Conservation (phyloP, 2,329 filamentous ascomycete species). For the Arthrobotrys pseudoclavata region DNA sequence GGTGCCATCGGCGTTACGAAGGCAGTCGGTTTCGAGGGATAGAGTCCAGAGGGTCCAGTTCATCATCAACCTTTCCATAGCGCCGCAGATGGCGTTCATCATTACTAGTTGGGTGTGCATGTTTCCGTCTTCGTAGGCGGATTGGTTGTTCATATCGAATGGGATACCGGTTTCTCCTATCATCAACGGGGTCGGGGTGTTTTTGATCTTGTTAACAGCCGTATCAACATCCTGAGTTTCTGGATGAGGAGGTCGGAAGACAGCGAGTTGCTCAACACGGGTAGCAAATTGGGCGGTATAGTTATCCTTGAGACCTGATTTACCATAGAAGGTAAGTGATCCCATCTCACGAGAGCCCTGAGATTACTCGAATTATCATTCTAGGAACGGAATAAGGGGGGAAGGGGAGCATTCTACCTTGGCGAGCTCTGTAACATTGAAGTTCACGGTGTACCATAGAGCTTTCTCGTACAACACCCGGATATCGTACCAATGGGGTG, state of each 20-base stretch:
- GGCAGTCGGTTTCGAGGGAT: slow-evolving; percentile 68
- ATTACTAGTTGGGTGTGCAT: slow-evolving; percentile 67
- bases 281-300: slow-evolving; percentile 67
- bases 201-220: slow-evolving; percentile 61
- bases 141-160: slow-evolving; percentile 66
- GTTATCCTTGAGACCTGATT: slow-evolving; percentile 66
- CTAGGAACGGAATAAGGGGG: background rate
- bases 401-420: slow-evolving; percentile 8
- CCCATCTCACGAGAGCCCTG: slow-evolving; percentile 63
- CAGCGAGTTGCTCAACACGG: slow-evolving; percentile 65
- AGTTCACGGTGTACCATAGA: slow-evolving; percentile 66
- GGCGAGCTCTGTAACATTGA: slow-evolving; percentile 66
- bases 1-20: slow-evolving; percentile 64
- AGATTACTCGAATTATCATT: slow-evolving; percentile 12
- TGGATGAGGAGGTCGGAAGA: slow-evolving; percentile 62
- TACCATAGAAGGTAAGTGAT: slow-evolving; percentile 66
- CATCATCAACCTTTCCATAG: slow-evolving; percentile 65
- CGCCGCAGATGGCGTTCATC: slow-evolving; percentile 66
- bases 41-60: slow-evolving; percentile 66
- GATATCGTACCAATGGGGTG: slow-evolving; percentile 68
- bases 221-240: slow-evolving; percentile 52
- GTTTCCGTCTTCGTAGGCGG: slow-evolving; percentile 66
- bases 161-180: slow-evolving; percentile 68
- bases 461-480: slow-evolving; percentile 68
- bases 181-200: slow-evolving; percentile 65